Evolutionary conservation across 495 filamentous ascomycete species (phyloP).

Genomic region (Penicillium verhagenii): DNA sequence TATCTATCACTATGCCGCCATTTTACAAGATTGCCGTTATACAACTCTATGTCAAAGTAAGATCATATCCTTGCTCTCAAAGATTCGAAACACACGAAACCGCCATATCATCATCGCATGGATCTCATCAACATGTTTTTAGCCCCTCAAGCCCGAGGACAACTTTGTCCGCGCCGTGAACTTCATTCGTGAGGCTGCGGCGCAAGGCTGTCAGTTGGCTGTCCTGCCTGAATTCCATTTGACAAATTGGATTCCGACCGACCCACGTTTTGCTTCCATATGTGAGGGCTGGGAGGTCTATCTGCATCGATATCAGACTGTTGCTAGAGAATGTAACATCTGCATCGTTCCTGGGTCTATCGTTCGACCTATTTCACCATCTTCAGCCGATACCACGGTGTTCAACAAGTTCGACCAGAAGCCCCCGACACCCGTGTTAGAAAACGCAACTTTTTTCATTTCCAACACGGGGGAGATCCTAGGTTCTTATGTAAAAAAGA

Average conservation of each 20-base stretch:
- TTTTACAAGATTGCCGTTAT: neutral
- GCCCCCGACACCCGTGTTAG: neutral
- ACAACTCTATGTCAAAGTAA: neutral
- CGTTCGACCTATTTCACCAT: neutral
- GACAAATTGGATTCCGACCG: constrained; percentile 8
- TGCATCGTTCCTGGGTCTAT: neutral
- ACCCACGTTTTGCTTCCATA: constrained; percentile 11
- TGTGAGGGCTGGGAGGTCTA: neutral
- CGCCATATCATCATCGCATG: neutral
- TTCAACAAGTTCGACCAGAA: neutral
- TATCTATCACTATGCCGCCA: neutral
- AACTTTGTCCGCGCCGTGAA: constrained; percentile 8
- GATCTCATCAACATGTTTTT: too few relatives aligned
- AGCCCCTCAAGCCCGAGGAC: constrained; percentile 1
- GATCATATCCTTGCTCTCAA: neutral
- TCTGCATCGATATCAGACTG: neutral
- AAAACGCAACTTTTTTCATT: neutral
- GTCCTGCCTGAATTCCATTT: constrained; percentile 11
- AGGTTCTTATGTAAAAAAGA: neutral
- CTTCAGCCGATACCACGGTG: too few relatives aligned
- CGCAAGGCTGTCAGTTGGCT: constrained; percentile 4
- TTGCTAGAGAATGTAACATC: neutral
- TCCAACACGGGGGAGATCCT: neutral
- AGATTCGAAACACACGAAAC: neutral
- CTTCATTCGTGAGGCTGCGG: constrained; percentile 16